Evolutionary conservation across 2,329 filamentous ascomycete genomes (phyloP).

Genomic region (Chalara sp.): DNA sequence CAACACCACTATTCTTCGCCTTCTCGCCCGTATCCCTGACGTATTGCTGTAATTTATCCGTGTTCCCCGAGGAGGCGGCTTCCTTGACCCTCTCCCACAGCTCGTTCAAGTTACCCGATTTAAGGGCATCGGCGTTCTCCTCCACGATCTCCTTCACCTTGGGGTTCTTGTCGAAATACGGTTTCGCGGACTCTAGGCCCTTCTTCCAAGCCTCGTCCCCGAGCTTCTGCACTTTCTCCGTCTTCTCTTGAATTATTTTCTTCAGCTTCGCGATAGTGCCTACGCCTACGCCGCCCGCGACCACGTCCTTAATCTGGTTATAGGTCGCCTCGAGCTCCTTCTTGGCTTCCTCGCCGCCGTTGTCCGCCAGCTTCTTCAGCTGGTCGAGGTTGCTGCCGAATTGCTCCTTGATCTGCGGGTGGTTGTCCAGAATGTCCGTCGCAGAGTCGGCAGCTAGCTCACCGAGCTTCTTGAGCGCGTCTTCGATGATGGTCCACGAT

Average conservation of each 20-base stretch:
- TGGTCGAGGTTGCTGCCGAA: slow-evolving; percentile 61
- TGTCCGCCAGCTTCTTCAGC: slow-evolving; percentile 61
- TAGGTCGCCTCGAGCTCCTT: slow-evolving; percentile 69
- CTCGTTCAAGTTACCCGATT: slow-evolving; percentile 58
- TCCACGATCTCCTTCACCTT: slow-evolving; percentile 66
- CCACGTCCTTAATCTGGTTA: slow-evolving; percentile 56
- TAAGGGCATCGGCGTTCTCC: slow-evolving; percentile 61
- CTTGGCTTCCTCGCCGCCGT: slow-evolving; percentile 70
- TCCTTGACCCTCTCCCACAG: slow-evolving; percentile 56
- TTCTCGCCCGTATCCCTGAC: slow-evolving; percentile 52
- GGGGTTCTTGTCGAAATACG: slow-evolving; percentile 70
- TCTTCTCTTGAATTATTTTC: slow-evolving; percentile 64
- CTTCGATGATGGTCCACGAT: slow-evolving; percentile 55
- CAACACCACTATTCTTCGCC: slow-evolving; percentile 42
- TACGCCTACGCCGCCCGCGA: slow-evolving; percentile 53
- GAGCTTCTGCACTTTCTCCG: slow-evolving; percentile 56
- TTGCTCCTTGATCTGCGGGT: slow-evolving; percentile 67
- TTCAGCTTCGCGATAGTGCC: slow-evolving; percentile 45
- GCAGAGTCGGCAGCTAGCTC: slow-evolving; percentile 56
- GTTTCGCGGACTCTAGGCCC: slow-evolving; percentile 63
- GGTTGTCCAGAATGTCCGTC: slow-evolving; percentile 62
- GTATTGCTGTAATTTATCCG: slow-evolving; percentile 52
- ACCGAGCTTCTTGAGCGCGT: slow-evolving; percentile 52
- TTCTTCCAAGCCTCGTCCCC: slow-evolving; percentile 69
- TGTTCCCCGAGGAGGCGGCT: slow-evolving; percentile 54